phyloP scores from a whole-genome alignment of 192 early-diverging fungal genomes.

The Coemansia sp. region DNA sequence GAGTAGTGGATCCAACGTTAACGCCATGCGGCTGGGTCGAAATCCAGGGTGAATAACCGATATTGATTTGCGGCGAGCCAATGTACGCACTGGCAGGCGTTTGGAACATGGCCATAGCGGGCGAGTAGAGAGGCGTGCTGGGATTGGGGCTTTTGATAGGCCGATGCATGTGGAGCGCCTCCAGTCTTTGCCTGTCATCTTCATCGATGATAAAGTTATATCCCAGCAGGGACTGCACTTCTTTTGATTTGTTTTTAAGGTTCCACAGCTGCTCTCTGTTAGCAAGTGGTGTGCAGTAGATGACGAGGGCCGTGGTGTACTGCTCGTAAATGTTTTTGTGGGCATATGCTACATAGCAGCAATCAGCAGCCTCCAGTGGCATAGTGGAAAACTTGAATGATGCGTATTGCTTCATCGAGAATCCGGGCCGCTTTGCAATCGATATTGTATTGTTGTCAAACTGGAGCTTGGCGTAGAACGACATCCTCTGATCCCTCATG shows the following conservation, averaged over 20 bases:
- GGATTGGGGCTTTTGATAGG: not conserved
- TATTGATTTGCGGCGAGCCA: not conserved
- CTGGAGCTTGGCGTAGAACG: not conserved
- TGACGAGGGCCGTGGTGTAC: not conserved
- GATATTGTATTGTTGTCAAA: not conserved
- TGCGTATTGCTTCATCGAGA: not conserved
- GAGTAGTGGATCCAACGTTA: not conserved
- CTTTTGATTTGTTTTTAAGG: constrained; percentile 1
- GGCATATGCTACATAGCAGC: not conserved
- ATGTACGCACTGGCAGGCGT: not conserved
- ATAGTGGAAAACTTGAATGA: not conserved
- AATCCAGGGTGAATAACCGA: not conserved
- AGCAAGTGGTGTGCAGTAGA: not conserved
- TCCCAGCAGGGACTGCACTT: not conserved
- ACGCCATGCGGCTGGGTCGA: not conserved
- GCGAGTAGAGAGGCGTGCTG: not conserved
- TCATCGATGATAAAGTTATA: not conserved
- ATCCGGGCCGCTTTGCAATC: constrained; percentile 1
- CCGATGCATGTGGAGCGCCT: not conserved
- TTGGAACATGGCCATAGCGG: not conserved
- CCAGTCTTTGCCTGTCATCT: not conserved
- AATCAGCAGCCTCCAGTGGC: not conserved
- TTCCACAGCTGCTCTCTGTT: not conserved
- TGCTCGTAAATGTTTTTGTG: not conserved
- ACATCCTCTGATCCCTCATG: not conserved